These are phyloP conservation scores for Acer campestre DNA, from an alignment of 345 rosid genomes.

Conservation along the genomic window DNA sequence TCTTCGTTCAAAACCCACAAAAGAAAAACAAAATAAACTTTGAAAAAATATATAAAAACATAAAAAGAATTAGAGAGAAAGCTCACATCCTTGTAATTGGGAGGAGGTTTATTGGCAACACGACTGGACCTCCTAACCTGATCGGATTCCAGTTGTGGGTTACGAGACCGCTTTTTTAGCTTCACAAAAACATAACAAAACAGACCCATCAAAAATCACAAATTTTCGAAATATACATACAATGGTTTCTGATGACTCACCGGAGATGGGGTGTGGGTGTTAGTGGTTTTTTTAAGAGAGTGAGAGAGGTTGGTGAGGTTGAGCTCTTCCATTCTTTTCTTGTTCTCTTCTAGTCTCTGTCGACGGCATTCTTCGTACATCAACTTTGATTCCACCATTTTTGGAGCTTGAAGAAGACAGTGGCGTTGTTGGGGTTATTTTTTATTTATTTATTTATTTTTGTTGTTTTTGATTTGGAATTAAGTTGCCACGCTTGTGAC, in stretches of 20 bases:
- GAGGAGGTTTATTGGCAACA: slow-evolving; percentile 53
- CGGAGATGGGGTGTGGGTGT: slow-evolving; percentile 44
- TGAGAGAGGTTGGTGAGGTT: slow-evolving; percentile 55
- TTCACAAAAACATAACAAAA: slow-evolving; percentile 9
- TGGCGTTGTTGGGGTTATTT: no score
- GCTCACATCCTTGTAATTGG: slow-evolving; percentile 73
- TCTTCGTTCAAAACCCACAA: no score
- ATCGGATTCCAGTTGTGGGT: slow-evolving; percentile 23
- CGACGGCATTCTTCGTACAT: slow-evolving; percentile 64
- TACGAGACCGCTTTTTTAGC: slow-evolving; percentile 41
- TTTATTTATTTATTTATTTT: no score
- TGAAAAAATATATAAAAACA: no score
- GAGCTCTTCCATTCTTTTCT: slow-evolving; percentile 75
- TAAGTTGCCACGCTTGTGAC: background rate
- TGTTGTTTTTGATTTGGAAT: no score
- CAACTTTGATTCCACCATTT: slow-evolving; percentile 49
- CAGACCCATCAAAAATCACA: slow-evolving; percentile 23
- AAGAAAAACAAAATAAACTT: no score
- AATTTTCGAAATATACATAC: background rate
- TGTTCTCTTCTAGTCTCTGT: slow-evolving; percentile 78
- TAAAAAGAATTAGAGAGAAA: background rate
- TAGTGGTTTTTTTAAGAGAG: slow-evolving; percentile 33
- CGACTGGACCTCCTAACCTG: slow-evolving; percentile 72
- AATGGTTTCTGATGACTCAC: slow-evolving; percentile 26
- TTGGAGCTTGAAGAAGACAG: background rate